Evolutionary conservation across 2,329 filamentous ascomycete genomes (phyloP), one percentile per base, ranked within the genome.

Genomic region (Epichloe gansuensis): DNA sequence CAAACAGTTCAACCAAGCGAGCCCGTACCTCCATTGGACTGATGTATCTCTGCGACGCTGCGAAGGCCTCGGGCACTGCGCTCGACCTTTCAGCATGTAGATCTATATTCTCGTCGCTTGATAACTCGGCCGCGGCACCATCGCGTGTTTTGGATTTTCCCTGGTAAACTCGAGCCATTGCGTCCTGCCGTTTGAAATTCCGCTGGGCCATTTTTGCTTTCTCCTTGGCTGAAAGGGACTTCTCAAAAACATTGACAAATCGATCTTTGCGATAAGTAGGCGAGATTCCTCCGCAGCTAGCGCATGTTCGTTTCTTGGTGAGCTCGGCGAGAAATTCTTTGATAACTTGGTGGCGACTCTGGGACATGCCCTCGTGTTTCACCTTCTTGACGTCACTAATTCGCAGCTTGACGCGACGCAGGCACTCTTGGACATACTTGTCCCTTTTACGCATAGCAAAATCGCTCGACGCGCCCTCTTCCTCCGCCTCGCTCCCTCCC

Each of bases 191-290:
- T 59, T 82, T 84, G 63, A 89, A 79, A 49, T 73, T 75, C 46
- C 72, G 73, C 54, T 86, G 81, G 3, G 82, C 77, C 85, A 95
- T 95, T 55, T 84, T 82, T 42, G 81, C 77, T 64, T 82, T 81
- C 38, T 93, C 82, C 66, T 94, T 95, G 46, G 76, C 69, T 46
- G 76, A 79, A 52, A 96, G 71, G 2, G 85, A 74, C 63, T 87
- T 93, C 64, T 91, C 84, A 67, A 97, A 98, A 51, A 98, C 89
- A 68, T 97, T 98, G 63, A 90, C 85, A 61, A 82, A 93, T 43
- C 85, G 79, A 62, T 98, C 91, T 66, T 95, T 96, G 60, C 91
- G 83, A 68, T 88, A 97, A 2, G 75, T 74, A 11, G 89, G 90
- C 13, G 86, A 90, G 55, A 93, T 80, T 31, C 85, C 86, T 48